Conservation (phyloP, 352 stramenopile genomes). For the Phytophthora ohioensis region DNA sequence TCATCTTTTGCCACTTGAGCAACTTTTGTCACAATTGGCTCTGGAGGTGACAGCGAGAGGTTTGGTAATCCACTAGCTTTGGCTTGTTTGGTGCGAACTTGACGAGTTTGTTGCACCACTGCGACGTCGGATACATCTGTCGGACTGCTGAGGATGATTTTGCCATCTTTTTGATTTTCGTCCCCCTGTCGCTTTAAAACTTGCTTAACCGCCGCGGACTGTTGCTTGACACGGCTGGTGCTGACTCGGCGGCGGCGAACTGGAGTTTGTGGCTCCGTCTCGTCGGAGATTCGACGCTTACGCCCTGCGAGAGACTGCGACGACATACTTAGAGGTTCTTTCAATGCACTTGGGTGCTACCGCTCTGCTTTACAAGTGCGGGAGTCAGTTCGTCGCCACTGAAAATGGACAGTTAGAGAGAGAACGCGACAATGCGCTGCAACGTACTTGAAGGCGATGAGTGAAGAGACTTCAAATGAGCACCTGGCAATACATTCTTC, state of each 20-base stretch:
- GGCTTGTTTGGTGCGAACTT: constrained; percentile 27
- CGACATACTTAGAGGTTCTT: constrained; percentile 1
- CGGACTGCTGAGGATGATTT: constrained; percentile 32
- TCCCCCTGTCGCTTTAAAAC: constrained; percentile 7
- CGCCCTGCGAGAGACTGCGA: constrained; percentile 13
- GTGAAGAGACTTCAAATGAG: constrained; percentile 15
- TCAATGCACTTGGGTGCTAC: background rate
- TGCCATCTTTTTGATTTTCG: background rate
- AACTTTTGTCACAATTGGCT: constrained; percentile 17
- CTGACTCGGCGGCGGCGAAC: constrained; percentile 7
- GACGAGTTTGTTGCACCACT: constrained; percentile 13
- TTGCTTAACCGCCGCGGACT: constrained; percentile 6
- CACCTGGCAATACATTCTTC: constrained; percentile 39
- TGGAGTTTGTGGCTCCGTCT: constrained; percentile 11
- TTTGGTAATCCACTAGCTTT: constrained; percentile 25
- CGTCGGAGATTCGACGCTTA: constrained; percentile 22
- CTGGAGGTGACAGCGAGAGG: constrained; percentile 8
- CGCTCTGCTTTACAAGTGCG: constrained; percentile 1
- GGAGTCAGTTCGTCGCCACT: constrained; percentile 17
- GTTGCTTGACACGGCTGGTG: background rate
- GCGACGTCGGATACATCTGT: constrained; percentile 31
- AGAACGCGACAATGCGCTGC: constrained; percentile 21
- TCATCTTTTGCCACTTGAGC: constrained; percentile 12
- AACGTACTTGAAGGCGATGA: constrained; percentile 25
- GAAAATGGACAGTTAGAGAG: constrained; percentile 23